phyloP scores from a whole-genome alignment of 768 basidiomycete genomes.

The Suillus subaureus region DNA sequence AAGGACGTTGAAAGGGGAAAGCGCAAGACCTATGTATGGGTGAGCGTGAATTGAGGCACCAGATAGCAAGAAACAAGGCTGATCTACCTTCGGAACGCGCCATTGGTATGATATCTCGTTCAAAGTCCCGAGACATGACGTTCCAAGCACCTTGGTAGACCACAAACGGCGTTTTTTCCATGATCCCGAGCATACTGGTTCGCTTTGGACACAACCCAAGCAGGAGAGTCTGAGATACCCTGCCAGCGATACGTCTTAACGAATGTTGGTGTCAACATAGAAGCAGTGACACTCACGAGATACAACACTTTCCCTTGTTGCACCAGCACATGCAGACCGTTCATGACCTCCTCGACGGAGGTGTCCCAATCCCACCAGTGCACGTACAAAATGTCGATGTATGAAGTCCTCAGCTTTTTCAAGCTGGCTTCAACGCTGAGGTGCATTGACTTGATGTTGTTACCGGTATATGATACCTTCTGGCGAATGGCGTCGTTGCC shows the following conservation, averaged over 20 bases:
- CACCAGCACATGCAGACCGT: background rate
- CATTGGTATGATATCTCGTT: background rate
- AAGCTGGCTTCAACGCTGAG: background rate
- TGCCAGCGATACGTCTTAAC: background rate
- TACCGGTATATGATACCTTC: background rate
- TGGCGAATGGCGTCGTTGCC: background rate
- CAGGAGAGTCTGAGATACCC: background rate
- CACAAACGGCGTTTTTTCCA: background rate
- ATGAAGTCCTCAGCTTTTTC: background rate
- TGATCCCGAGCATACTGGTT: background rate
- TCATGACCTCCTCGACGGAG: background rate
- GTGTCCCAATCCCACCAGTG: background rate
- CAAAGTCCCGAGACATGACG: background rate
- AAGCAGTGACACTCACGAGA: background rate
- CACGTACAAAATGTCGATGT: background rate
- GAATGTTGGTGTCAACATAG: background rate
- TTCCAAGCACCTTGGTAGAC: background rate
- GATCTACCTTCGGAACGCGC: background rate
- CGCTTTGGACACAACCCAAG: background rate
- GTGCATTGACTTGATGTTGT: background rate
- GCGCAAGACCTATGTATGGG: background rate
- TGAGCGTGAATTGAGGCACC: background rate
- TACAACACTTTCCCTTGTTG: background rate
- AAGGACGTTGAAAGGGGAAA: background rate
- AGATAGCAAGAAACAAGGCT: background rate